Evolutionary conservation across 2,329 filamentous ascomycete genomes (phyloP), one percentile per base, ranked within the genome.

Genomic region (Aspergillus pseudotamarii): DNA sequence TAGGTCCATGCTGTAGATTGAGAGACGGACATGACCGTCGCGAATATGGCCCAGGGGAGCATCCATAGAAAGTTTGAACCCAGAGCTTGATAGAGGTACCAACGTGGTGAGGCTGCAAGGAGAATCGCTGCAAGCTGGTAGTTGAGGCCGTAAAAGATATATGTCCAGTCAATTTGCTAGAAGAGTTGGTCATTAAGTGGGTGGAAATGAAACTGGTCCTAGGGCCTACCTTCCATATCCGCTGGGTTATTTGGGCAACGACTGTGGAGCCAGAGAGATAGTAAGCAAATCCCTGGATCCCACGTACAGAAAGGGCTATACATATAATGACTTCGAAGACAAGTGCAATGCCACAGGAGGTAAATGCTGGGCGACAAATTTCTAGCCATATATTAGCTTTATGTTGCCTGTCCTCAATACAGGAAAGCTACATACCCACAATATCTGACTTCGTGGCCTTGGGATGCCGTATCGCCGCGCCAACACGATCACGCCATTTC

Each of bases 1-100:
- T 67, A 70, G 1, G 66, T 68, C 70, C 70, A 71, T 8, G 67
- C 66, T 11, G 61, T 69, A 0, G 45, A 46, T 23, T 51, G 51
- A 14, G 63, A 55, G 12, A 66, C 58, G 6, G 60, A 12, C 4
- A 60, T 43, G 0, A 66, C 59, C 26, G 68, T 66, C n/a, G 64
- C 67, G 0, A 84, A 87, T 46, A 92, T 85, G 0, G 89, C 89
- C 89, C 89, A 92, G 0, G 89, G 89, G 3, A 93, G 75, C 0
- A 92, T 88, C 71, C 89, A 92, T 0, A 89, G 73, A 0, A 92
- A 55, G 68, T 92, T 92, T 8, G 88, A 90, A 0, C 79, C 83
- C 0, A 92, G 76, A 4, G 86, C 88, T 72, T 92, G 89, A 62
- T 84, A 87, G 0, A 92, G 79, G 71, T 91, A 92, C 89, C 88